A percentile compares a stretch with the other conserved stretches of the same genome.
Conservation (phyloP, 306 rosid genomes). For the Cucurbita ficifolia region DNA sequence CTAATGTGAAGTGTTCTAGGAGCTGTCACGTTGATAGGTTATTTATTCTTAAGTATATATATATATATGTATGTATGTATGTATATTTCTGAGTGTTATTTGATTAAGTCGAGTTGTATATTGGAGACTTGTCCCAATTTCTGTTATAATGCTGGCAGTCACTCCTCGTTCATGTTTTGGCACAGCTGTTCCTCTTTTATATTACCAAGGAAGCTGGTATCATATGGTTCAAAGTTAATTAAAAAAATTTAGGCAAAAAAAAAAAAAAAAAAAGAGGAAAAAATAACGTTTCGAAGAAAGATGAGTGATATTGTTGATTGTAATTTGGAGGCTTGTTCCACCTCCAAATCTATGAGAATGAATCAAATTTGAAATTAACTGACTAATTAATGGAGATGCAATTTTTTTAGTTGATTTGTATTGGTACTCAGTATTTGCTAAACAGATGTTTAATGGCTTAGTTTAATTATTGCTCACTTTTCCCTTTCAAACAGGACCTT, state of each 20-base stretch:
- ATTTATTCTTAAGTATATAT: too few relatives aligned
- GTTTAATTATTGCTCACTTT: neutral
- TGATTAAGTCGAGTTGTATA: neutral
- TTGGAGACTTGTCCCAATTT: neutral
- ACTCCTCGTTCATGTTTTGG: neutral
- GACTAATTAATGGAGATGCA: neutral
- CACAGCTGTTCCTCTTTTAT: neutral
- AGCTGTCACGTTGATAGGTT: neutral
- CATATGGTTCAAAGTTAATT: neutral
- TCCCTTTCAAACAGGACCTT: constrained; percentile 41
- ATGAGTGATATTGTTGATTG: neutral
- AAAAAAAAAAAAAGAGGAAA: too few relatives aligned
- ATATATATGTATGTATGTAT: too few relatives aligned
- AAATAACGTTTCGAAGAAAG: too few relatives aligned
- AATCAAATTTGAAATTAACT: neutral
- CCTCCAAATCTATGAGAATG: neutral
- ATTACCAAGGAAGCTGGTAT: neutral
- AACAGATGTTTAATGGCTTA: neutral
- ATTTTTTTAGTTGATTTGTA: neutral
- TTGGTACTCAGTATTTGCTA: neutral
- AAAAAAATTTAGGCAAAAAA: too few relatives aligned
- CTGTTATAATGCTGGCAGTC: neutral
- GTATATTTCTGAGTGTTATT: neutral
- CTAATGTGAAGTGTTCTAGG: neutral
- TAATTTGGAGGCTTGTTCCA: neutral